phyloP scores from a whole-genome alignment of 768 basidiomycete species.

The Crucibulum laeve region DNA sequence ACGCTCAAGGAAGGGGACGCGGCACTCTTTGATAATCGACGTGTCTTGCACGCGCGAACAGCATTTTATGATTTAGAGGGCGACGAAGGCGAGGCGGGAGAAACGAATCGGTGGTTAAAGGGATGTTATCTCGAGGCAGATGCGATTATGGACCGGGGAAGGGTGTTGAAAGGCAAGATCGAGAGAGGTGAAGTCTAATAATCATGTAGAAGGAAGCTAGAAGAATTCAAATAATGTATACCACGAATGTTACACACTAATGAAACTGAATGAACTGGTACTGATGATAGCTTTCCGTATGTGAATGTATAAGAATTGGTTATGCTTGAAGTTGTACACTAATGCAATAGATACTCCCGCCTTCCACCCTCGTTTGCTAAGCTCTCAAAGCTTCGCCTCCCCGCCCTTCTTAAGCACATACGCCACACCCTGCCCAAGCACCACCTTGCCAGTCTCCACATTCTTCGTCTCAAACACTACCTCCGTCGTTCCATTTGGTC shows the following conservation, averaged over 20 bases:
- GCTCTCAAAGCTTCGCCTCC: slow-evolving; percentile 21
- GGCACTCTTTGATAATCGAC: slow-evolving; percentile 88
- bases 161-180: slow-evolving; percentile 40
- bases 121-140: slow-evolving; percentile 80
- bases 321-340: background rate
- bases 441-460: slow-evolving; percentile 56
- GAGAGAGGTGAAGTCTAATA: slow-evolving; percentile 9
- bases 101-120: slow-evolving; percentile 81
- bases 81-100: slow-evolving; percentile 33
- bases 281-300: too few relatives aligned
- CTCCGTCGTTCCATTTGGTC: slow-evolving; percentile 55
- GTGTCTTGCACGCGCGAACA: slow-evolving; percentile 84
- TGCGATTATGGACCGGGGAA: slow-evolving; percentile 52
- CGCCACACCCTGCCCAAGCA: slow-evolving; percentile 59
- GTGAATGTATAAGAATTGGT: slow-evolving; percentile 18
- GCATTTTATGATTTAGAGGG: slow-evolving; percentile 53
- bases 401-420: slow-evolving; percentile 50
- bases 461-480: slow-evolving; percentile 63
- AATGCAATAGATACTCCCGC: background rate
- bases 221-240: background rate
- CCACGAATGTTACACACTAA: background rate
- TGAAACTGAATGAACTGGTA: too few relatives aligned
- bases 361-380: background rate
- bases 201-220: background rate
- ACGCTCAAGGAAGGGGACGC: slow-evolving; percentile 79